A percentile compares a stretch with the other conserved stretches of the same genome.
phyloP scores from a whole-genome alignment of 1,139 yeast species.

The Kodamaea anthophila region DNA sequence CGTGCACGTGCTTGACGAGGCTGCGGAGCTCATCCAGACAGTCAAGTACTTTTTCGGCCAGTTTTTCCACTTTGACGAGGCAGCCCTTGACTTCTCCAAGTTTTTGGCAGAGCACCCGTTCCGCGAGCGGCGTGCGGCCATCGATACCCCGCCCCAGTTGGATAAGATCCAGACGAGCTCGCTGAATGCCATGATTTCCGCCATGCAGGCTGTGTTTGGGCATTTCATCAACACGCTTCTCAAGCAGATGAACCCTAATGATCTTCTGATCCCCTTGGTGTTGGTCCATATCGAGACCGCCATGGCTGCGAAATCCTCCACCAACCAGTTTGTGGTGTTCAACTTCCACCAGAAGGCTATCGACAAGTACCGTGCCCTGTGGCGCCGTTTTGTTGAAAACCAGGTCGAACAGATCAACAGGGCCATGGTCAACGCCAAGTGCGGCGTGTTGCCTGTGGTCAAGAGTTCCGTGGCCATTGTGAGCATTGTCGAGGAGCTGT shows the following conservation, averaged over 20 bases:
- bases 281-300: constrained; percentile 37
- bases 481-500: constrained; percentile 30
- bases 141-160: constrained; percentile 18
- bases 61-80: constrained; percentile 61
- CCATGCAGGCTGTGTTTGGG: constrained; percentile 53
- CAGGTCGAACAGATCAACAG: constrained; percentile 53
- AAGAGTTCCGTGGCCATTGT: constrained; percentile 31
- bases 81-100: constrained; percentile 40
- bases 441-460: constrained; percentile 32
- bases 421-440: constrained; percentile 39
- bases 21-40: constrained; percentile 29
- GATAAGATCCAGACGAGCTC: constrained; percentile 34
- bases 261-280: constrained; percentile 31
- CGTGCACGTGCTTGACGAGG: constrained; percentile 32
- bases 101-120: constrained; percentile 40
- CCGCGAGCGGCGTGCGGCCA: constrained; percentile 24
- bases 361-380: constrained; percentile 46
- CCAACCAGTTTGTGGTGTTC: constrained; percentile 57
- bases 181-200: constrained; percentile 40
- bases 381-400: constrained; percentile 54
- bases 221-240: constrained; percentile 32
- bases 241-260: constrained; percentile 34
- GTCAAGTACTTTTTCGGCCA: constrained; percentile 62
- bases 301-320: constrained; percentile 22
- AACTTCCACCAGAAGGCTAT: constrained; percentile 46